phyloP scores from a whole-genome alignment of 306 rosid species.

The Gastrolobium bilobum region DNA sequence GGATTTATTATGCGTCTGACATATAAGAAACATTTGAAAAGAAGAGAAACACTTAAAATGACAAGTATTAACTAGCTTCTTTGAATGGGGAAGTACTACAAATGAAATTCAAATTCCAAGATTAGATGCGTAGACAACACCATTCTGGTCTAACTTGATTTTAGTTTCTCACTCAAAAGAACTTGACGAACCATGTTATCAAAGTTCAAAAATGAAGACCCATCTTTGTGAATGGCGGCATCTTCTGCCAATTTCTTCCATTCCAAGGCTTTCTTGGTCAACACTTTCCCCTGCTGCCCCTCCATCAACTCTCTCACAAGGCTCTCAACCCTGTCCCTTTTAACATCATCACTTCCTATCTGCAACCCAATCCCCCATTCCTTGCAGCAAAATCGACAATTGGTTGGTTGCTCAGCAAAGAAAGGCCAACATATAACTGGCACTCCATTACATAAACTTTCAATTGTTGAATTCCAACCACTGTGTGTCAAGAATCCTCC shows the following conservation, averaged over 20 bases:
- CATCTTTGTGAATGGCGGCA: neutral
- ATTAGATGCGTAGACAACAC: neutral
- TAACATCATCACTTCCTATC: constrained; percentile 31
- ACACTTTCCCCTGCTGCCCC: constrained; percentile 5
- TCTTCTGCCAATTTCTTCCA: constrained; percentile 33
- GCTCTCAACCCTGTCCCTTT: constrained; percentile 1
- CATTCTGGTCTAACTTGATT: neutral
- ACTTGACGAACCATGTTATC: constrained; percentile 1
- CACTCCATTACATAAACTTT: constrained; percentile 52
- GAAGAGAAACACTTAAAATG: neutral
- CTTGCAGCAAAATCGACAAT: constrained; percentile 48
- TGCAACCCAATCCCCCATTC: constrained; percentile 41
- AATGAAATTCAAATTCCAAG: neutral
- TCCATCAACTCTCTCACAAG: constrained; percentile 41
- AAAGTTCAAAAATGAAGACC: constrained; percentile 31
- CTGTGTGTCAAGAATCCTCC: constrained; percentile 69
- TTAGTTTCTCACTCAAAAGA: neutral
- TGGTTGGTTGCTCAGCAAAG: constrained; percentile 67
- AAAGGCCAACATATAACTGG: constrained; percentile 72
- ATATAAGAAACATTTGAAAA: neutral
- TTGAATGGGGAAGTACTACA: neutral
- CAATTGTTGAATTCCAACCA: constrained; percentile 67
- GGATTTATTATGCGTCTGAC: neutral
- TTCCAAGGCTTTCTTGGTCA: constrained; percentile 33
- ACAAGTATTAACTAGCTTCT: neutral